These are phyloP conservation scores for Cladosporium sp. DNA, from an alignment of 2,329 filamentous ascomycete genomes.

Conservation along the genomic window DNA sequence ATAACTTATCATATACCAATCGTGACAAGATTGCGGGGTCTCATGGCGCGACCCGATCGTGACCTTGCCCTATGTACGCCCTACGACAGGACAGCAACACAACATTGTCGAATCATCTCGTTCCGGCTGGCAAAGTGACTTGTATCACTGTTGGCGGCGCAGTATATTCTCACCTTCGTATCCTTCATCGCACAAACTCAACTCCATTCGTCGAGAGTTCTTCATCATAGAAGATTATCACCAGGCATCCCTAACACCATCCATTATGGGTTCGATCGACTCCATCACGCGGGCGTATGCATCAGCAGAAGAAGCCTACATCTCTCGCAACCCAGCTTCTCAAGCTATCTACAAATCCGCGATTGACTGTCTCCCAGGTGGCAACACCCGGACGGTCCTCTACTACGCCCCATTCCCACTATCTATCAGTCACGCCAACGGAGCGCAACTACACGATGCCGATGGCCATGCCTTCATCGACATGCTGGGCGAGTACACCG, in stretches of 20 bases:
- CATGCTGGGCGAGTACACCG: slow-evolving; percentile 63
- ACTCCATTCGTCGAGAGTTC: neutral
- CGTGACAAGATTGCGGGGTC: neutral
- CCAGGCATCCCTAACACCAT: neutral
- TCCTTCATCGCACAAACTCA: neutral
- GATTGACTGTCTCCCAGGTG: slow-evolving; percentile 37
- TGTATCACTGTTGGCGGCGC: neutral
- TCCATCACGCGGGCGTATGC: neutral
- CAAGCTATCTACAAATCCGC: slow-evolving; percentile 33
- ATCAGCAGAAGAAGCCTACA: neutral
- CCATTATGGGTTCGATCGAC: neutral
- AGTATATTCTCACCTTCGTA: neutral
- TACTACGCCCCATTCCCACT: slow-evolving; percentile 41
- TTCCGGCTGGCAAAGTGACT: neutral
- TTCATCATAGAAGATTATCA: neutral
- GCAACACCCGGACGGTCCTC: slow-evolving; percentile 41
- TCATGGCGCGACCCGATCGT: neutral
- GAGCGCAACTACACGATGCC: slow-evolving; percentile 32
- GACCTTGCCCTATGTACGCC: neutral
- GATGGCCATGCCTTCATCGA: slow-evolving; percentile 53
- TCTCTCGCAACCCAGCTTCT: slow-evolving; percentile 12
- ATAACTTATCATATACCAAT: neutral
- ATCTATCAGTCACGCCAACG: slow-evolving; percentile 34
- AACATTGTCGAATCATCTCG: neutral
- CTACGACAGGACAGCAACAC: neutral